phyloP scores from a whole-genome alignment of 202 grass and related monocot species.

The Bolboschoenoplectus hybrid region DNA sequence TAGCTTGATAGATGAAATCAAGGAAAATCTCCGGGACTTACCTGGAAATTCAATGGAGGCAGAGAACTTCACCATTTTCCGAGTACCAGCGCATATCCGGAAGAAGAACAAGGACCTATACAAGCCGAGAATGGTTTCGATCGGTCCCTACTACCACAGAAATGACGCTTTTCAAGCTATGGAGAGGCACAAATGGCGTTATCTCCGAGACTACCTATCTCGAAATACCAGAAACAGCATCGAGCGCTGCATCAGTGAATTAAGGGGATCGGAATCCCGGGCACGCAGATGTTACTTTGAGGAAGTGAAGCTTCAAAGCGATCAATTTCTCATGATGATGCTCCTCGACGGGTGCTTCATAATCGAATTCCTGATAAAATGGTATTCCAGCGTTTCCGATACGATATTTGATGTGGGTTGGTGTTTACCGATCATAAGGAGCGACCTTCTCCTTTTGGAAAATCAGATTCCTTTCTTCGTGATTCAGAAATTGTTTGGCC shows the following conservation, averaged over 20 bases:
- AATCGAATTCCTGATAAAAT: conserved; percentile 7
- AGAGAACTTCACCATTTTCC: conserved; percentile 63
- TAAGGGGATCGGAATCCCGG: not conserved
- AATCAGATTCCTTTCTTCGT: conserved; percentile 28
- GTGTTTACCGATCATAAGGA: not conserved
- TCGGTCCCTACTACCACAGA: conserved; percentile 61
- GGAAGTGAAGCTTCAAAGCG: not conserved
- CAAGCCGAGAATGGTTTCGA: conserved; percentile 61
- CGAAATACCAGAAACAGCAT: not conserved
- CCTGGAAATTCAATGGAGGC: conserved; percentile 45
- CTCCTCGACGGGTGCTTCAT: conserved; percentile 21
- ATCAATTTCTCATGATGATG: conserved; percentile 2
- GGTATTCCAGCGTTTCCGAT: not conserved
- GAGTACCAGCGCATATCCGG: conserved; percentile 46
- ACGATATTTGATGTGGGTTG: not conserved
- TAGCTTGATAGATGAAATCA: conserved; percentile 28
- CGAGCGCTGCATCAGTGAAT: not conserved
- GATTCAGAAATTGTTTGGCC: conserved; percentile 2
- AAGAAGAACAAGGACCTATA: conserved; percentile 55
- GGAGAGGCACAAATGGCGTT: conserved; percentile 64
- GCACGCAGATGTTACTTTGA: not conserved
- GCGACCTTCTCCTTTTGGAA: conserved; percentile 19
- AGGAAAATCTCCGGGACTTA: conserved; percentile 35
- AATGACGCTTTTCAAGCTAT: conserved; percentile 48
- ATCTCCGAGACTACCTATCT: not conserved